phyloP scores from a whole-genome alignment of 108 stramenopile genomes.

The Pseudonitzschia pungens region DNA sequence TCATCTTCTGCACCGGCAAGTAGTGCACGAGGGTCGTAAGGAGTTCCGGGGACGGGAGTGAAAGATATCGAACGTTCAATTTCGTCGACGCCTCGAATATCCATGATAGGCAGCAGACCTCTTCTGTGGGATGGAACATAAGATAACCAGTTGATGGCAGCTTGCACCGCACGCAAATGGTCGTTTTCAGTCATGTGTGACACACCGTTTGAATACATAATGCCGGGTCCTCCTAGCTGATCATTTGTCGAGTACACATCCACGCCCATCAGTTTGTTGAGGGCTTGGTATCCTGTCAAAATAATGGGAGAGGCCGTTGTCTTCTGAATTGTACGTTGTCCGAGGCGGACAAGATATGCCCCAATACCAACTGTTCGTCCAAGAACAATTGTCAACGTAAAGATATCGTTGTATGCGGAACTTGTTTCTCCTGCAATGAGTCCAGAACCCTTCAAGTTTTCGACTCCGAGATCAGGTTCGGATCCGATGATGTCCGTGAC shows the following conservation, averaged over 20 bases:
- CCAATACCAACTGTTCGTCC: constrained; percentile 98
- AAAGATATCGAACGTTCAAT: constrained; percentile 90
- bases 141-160: constrained; percentile 92
- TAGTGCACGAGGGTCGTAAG: constrained; percentile 94
- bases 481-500: constrained; percentile 94
- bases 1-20: constrained; percentile 82
- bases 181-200: constrained; percentile 90
- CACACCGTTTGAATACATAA: constrained; percentile 98
- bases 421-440: constrained; percentile 99
- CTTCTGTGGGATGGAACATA: constrained; percentile 89
- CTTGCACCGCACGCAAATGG: constrained; percentile 88
- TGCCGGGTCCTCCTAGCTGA: constrained; percentile 95
- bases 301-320: constrained; percentile 91
- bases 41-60: constrained; percentile 71
- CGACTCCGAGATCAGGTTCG: constrained; percentile 97
- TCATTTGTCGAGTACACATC: constrained; percentile 99
- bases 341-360: constrained; percentile 98
- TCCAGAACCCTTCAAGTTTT: constrained; percentile 97
- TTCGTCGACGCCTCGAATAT: constrained; percentile 88
- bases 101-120: constrained; percentile 80
- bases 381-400: constrained; percentile 96
- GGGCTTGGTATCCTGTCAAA: constrained; percentile 97
- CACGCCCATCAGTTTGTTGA: constrained; percentile 99
- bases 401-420: constrained; percentile 93
- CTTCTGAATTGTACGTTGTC: constrained; percentile 98